Evolutionary conservation across 306 rosid species (phyloP), one percentile per base, ranked within the genome.

Genomic region (Sphenostylis stenocarpa): DNA sequence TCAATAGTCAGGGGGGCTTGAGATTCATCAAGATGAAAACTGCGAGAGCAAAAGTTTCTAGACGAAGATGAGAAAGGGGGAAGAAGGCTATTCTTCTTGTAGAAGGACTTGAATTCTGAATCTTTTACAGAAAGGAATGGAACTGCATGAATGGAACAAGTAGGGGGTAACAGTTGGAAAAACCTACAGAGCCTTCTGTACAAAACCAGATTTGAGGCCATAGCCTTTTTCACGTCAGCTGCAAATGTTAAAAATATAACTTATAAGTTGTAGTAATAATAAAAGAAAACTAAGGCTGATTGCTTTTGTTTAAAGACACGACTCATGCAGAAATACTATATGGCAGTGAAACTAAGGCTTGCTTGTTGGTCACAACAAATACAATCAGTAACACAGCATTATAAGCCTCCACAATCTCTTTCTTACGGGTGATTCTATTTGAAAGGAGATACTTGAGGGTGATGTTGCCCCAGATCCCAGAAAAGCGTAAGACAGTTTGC

Each of bases 1-100:
- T 95, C 92, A 15, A 90, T 85, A 58, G 96, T 33, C 52, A 89
- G 34, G 23, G 99, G 99, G 53, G 67, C 93, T 73, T 83, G 83
- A 82, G 84, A 64, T 68, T 82, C 81, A 20, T 72, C 86, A 10
- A 85, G 81, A 76, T 81, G 72, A 52, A 84, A 34, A 65, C 79
- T 82, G 20, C 53, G 88, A 61, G 93, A 88, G 77, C 89, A 89
- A 81, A 88, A 85, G 84, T 67, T 80, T 89, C 88, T 81, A 39
- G 82, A 73, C 80, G 81, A 73, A 82, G 82, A 77, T 0, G 77
- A 55, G 38, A 12, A 17, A 34, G 67, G 29, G 56, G 78, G 78
- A 56, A 34, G 67, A 38, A 33, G 47, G 49, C 66, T 33, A 34
- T 51, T 55, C 38, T 53, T 29, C 70, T 14, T 14, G 64, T 12